phyloP scores from a whole-genome alignment of 2,329 filamentous ascomycete species.

The Colletotrichum chrysophilum region DNA sequence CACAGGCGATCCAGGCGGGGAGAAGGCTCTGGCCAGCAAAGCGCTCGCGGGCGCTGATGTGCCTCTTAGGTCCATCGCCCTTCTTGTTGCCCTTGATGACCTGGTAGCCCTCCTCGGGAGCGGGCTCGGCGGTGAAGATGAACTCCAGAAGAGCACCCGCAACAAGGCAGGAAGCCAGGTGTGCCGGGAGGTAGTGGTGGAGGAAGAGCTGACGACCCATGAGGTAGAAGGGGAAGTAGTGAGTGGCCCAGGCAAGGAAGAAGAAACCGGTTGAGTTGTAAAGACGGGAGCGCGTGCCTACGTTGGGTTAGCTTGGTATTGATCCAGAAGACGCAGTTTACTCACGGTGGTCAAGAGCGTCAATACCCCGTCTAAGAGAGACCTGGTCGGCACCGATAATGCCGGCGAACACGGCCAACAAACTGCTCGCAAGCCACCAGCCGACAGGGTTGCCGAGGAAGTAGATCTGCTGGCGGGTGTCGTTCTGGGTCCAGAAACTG shows the following conservation, averaged over 20 bases:
- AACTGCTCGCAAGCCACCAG: constrained; percentile 94
- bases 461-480: constrained; percentile 96
- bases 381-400: constrained; percentile 93
- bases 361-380: constrained; percentile 88
- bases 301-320: constrained; percentile 32
- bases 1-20: constrained; percentile 78
- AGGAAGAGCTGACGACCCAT: constrained; percentile 99
- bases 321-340: constrained; percentile 29
- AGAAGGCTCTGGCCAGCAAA: constrained; percentile 80
- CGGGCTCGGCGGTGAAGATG: constrained; percentile 88
- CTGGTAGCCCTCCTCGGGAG: constrained; percentile 58
- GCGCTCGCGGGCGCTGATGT: constrained; percentile 81
- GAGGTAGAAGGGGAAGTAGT: constrained; percentile 96
- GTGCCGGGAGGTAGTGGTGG: constrained; percentile 95
- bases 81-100: constrained; percentile 53
- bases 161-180: constrained; percentile 88
- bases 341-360: constrained; percentile 92
- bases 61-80: constrained; percentile 52
- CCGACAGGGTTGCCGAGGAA: constrained; percentile 96
- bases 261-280: constrained; percentile 99
- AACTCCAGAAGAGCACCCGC: constrained; percentile 93
- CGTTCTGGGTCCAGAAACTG: constrained; percentile 98
- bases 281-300: constrained; percentile 87
- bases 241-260: constrained; percentile 96
- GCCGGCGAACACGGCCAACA: constrained; percentile 91